Evolutionary conservation across 345 rosid species (phyloP), one percentile per base, ranked within the genome.

Genomic region (Cardiospermum halicacabum): DNA sequence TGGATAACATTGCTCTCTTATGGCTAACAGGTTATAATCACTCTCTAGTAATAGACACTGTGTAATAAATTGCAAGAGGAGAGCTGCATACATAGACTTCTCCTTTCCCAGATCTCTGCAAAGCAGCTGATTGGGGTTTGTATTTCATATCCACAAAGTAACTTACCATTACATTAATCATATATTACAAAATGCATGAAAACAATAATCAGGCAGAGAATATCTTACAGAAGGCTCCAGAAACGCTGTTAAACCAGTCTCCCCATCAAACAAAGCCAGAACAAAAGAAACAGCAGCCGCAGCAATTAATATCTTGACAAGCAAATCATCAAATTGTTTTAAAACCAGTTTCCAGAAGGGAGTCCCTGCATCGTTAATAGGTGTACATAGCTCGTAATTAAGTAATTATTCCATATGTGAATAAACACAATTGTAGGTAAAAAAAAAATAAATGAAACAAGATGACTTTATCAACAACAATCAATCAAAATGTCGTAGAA

Each of bases 281-380:
- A 84, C 53, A 48, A 94, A 87, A 61, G 97, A 91, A 62, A 91
- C 85, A 66, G 83, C 42, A 7, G 99, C 99, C 56, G 97, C 96
- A 74, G 87, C 96, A 51, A 94, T 91, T 79, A 94, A 81, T 77
- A 94, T 94, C 86, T 91, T 91, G 64, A 94, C 99, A 69, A 94
- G 97, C 80, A 94, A 84, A 78, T 94, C 99, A 85, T 91, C 93
- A 48, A 94, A 91, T 74, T 94, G 99, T 78, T 91, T 94, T 77
- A 94, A 76, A 73, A 94, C 96, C 79, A 94, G 74, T 78, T 85
- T 94, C 99, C 99, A 94, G 75, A 94, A 91, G 45, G 96, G 83
- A 76, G 91, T 82, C 78, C 97, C 99, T 91, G 90, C 75, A 69
- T 65, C 62, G 73, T 55, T 65, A 62, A 63, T 69, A 47, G 22